Conservation (phyloP, 2,329 filamentous ascomycete genomes). For the Scortechinia acanthostroma region DNA sequence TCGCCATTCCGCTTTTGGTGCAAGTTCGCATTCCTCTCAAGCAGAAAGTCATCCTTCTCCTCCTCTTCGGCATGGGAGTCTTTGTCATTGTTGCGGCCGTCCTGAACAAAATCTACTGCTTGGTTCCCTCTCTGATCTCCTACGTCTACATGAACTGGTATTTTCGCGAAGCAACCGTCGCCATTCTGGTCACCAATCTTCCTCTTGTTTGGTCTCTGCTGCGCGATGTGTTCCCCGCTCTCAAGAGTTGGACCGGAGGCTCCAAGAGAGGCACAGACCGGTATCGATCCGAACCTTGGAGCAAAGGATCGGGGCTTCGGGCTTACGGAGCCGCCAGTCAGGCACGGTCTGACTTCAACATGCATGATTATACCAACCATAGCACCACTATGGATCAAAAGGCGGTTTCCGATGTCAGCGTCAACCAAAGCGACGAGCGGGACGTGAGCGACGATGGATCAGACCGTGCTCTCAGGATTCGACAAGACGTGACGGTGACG, state of each 20-base stretch:
- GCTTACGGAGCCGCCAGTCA: constrained; percentile 16
- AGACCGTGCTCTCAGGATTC: constrained; percentile 22
- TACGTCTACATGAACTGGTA: constrained; percentile 41
- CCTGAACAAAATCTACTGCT: constrained; percentile 37
- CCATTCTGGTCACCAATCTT: constrained; percentile 42
- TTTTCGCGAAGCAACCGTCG: constrained; percentile 40
- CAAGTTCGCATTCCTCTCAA: constrained; percentile 27
- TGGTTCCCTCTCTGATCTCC: constrained; percentile 17
- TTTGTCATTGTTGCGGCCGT: constrained; percentile 33
- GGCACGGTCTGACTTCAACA: constrained; percentile 12
- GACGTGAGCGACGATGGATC: constrained; percentile 21
- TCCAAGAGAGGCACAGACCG: constrained; percentile 20
- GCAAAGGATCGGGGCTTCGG: constrained; percentile 13
- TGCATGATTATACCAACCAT: neutral
- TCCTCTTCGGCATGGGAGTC: constrained; percentile 38
- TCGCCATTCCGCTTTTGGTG: constrained; percentile 36
- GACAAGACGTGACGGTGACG: constrained; percentile 26
- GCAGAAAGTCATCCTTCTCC: constrained; percentile 34
- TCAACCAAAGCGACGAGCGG: constrained; percentile 13
- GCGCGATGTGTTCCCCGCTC: constrained; percentile 23
- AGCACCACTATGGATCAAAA: neutral
- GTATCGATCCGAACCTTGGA: constrained; percentile 19
- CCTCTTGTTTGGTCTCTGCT: constrained; percentile 43
- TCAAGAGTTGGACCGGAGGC: constrained; percentile 4
- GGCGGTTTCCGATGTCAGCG: neutral